Conservation (phyloP, 768 basidiomycete species). For the Galerina marginata region DNA sequence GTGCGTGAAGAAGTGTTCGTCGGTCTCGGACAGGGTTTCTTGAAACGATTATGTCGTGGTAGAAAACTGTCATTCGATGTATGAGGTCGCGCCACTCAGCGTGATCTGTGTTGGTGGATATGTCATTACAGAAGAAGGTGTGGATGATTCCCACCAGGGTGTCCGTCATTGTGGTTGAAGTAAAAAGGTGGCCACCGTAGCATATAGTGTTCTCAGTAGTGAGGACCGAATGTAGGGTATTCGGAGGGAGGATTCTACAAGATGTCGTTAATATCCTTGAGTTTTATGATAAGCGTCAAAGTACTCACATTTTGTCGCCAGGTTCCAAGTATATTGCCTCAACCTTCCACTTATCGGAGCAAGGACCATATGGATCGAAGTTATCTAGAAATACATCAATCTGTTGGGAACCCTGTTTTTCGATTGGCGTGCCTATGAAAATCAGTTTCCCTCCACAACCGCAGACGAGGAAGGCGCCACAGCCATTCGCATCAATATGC, state of each 20-base stretch:
- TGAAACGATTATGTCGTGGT: background rate
- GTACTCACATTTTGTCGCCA: too few species aligned
- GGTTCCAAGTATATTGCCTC: too few species aligned
- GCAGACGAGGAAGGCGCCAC: constrained; percentile 15
- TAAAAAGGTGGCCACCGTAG: background rate
- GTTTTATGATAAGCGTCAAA: too few species aligned
- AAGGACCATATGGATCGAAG: too few species aligned
- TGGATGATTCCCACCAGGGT: background rate
- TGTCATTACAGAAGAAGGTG: background rate
- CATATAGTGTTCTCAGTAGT: background rate
- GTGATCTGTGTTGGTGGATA: background rate
- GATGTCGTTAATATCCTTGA: too few species aligned
- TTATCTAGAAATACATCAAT: too few species aligned
- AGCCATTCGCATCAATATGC: constrained; percentile 24
- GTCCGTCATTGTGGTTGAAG: background rate
- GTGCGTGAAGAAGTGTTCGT: background rate
- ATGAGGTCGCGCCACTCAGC: background rate
- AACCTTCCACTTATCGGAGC: too few species aligned
- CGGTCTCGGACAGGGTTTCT: background rate
- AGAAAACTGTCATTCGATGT: background rate
- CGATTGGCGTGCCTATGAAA: background rate
- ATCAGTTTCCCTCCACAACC: constrained; percentile 11
- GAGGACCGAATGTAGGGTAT: background rate
- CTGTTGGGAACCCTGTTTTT: too few species aligned
- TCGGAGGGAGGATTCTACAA: background rate